Evolutionary conservation across 129 eudicot genomes (phyloP), one percentile per base, ranked within the genome.

Genomic region (Rutidosis leptorrhynchoides): DNA sequence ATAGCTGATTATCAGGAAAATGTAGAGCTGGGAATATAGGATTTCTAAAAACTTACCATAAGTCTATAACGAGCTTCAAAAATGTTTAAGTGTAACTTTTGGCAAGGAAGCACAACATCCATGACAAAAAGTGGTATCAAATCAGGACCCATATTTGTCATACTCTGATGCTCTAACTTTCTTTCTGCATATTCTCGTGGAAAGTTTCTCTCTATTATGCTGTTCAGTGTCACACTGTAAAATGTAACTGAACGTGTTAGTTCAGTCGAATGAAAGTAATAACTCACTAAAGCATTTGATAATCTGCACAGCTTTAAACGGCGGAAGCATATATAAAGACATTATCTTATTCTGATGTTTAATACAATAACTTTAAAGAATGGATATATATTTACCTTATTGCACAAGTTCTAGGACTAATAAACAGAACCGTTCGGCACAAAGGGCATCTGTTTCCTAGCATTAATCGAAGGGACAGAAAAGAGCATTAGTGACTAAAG

Each of bases 11-110:
- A 40, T 9, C 33, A 19, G 4, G 45, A 43, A 48, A 60, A 49
- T 59, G 5, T 15, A 17, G n/a, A 61, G 22, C 20, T 30, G 17
- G 30, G 54, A 45, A 58, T 45, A 74, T 57, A 43, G 21, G 60
- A 42, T 68, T 21, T 21, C 32, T 17, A 45, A 65, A 74, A 74
- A 77, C 93, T 82, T 59, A 94, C 99, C 99, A 94, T 89, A 48
- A 94, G 95, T 77, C 99, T 89, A 61, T 94, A 94, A 45, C 99
- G 99, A 45, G 99, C 93, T 73, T 94, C 99, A 82, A 94, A 94
- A 27, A 94, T 89, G 71, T 94, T 89, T 17, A 94, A 77, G 57
- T 85, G 93, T 69, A 94, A 69, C 85, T 89, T 94, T 76, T 94
- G 90, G 78, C 96, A 94, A 28, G 99, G 99, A n/a, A 94, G 62